phyloP scores from a whole-genome alignment of 306 rosid species.

The Geum urbanum region DNA sequence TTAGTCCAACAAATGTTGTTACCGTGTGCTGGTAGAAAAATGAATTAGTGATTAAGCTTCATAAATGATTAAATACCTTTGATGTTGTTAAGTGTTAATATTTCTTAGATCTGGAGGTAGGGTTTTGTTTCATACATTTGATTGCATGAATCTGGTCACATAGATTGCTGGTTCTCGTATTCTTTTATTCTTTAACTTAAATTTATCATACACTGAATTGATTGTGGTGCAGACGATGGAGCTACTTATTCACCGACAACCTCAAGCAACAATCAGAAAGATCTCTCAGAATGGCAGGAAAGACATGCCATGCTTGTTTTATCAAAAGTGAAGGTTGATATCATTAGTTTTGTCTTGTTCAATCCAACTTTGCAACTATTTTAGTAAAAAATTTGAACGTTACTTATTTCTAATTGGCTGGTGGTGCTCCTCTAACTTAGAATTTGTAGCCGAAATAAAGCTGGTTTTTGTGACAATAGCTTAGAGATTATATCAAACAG shows the following conservation, averaged over 20 bases:
- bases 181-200: neutral
- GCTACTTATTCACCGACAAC: constrained; percentile 21
- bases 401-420: neutral
- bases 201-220: neutral
- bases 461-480: neutral
- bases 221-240: constrained; percentile 44
- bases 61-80: neutral
- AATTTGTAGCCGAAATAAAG: neutral
- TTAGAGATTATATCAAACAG: neutral
- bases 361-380: neutral
- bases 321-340: constrained; percentile 69
- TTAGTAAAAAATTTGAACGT: neutral
- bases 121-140: constrained; percentile 6
- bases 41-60: constrained; percentile 1
- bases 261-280: constrained; percentile 44
- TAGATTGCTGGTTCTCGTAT: neutral
- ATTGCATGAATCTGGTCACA: neutral
- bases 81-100: neutral
- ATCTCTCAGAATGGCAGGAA: constrained; percentile 89
- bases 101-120: neutral
- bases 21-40: neutral
- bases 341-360: neutral
- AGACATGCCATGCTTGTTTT: constrained; percentile 73
- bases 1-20: neutral
- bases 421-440: neutral